Percentiles rank a stretch among this genome's conserved stretches.
phyloP scores from a whole-genome alignment of 495 filamentous ascomycete species.

The Trichoderma gamsii region DNA sequence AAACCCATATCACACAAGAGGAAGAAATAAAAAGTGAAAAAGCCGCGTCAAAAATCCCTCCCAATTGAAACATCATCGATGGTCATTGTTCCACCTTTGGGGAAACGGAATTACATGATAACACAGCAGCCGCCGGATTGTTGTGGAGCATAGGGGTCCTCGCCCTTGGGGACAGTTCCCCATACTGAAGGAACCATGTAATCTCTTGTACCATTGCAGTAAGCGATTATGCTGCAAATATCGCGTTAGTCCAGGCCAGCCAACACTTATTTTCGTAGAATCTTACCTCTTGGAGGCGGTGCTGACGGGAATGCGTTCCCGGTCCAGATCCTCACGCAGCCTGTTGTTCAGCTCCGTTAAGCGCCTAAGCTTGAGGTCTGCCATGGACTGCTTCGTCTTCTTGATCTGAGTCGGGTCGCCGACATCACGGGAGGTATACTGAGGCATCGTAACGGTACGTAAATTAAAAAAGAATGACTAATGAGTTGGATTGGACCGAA shows the following conservation, averaged over 20 bases:
- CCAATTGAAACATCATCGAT: conserved; percentile 12
- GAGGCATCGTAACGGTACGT: conserved; percentile 40
- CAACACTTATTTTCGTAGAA: conserved; percentile 10
- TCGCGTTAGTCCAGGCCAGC: conserved; percentile 13
- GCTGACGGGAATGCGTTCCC: conserved; percentile 90
- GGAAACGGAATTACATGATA: conserved; percentile 62
- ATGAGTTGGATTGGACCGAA: not conserved
- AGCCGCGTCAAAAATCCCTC: conserved; percentile 1
- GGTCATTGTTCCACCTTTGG: not conserved
- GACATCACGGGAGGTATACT: conserved; percentile 50
- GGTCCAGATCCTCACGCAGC: conserved; percentile 88
- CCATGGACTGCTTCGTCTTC: conserved; percentile 99
- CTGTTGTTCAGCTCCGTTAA: conserved; percentile 94
- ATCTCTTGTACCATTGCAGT: conserved; percentile 93
- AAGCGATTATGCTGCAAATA: conserved; percentile 74
- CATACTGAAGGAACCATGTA: conserved; percentile 98
- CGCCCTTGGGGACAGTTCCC: conserved; percentile 86
- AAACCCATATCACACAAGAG: not conserved
- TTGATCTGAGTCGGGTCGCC: conserved; percentile 64
- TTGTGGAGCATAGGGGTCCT: conserved; percentile 95
- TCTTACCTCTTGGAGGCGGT: conserved; percentile 84
- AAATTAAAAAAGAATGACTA: conserved; percentile 4
- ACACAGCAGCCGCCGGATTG: conserved; percentile 85
- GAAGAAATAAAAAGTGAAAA: conserved; percentile 1
- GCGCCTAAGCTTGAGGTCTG: conserved; percentile 91